A percentile compares a stretch with the other conserved stretches of the same genome.
phyloP scores from a whole-genome alignment of 192 early-diverging fungal species.

The Coemansia sp. region DNA sequence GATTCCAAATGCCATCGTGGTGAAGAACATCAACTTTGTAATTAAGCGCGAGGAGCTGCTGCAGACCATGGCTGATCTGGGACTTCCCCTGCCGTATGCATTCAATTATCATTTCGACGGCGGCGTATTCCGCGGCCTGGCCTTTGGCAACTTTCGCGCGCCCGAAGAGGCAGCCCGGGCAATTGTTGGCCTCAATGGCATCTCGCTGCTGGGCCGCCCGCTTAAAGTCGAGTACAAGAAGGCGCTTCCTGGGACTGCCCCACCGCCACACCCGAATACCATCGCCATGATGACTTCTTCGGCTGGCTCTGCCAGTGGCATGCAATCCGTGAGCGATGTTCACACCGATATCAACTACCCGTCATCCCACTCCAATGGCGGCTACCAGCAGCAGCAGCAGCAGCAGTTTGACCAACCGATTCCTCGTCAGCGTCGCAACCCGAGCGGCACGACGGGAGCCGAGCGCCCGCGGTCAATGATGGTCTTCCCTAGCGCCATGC shows the following conservation, averaged over 20 bases:
- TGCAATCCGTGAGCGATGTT: slow-evolving; percentile 6
- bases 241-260: slow-evolving; percentile 60
- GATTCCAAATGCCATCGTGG: slow-evolving; percentile 75
- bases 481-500: slow-evolving; percentile 44
- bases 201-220: slow-evolving; percentile 68
- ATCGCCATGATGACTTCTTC: slow-evolving; percentile 55
- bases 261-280: slow-evolving; percentile 57
- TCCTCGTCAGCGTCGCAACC: slow-evolving; percentile 38
- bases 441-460: slow-evolving; percentile 20
- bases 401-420: slow-evolving; percentile 41
- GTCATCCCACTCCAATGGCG: background rate
- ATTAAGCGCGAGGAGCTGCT: slow-evolving; percentile 75
- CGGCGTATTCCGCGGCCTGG: slow-evolving; percentile 74
- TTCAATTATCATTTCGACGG: slow-evolving; percentile 85
- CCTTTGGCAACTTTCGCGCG: slow-evolving; percentile 78
- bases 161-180: slow-evolving; percentile 73
- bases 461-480: slow-evolving; percentile 51
- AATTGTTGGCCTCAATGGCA: slow-evolving; percentile 66
- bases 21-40: slow-evolving; percentile 81
- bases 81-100: slow-evolving; percentile 72
- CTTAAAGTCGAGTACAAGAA: slow-evolving; percentile 81
- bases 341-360: background rate
- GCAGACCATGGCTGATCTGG: slow-evolving; percentile 64
- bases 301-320: slow-evolving; percentile 1
- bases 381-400: slow-evolving; percentile 29